Evolutionary conservation across 1,139 yeast genomes (phyloP), one percentile per base, ranked within the genome.

Genomic region (Chernovozyma sophiae-reginae): DNA sequence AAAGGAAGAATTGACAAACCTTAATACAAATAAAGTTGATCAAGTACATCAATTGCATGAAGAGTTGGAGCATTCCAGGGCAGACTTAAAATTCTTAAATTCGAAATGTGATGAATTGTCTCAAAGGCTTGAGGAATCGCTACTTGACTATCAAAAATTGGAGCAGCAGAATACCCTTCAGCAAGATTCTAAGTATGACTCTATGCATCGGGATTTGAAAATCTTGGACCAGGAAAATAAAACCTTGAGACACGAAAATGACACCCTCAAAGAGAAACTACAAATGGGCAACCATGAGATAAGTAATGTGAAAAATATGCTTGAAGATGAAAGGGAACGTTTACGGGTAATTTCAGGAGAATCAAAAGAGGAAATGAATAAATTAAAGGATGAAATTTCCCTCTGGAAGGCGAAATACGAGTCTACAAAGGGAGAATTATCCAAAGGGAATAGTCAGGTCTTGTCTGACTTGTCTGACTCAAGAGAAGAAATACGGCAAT

Each of bases 181-280:
- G 10, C 25, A 39, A 45, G 25, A 36, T 38, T 17, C 42, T 53
- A 6, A 41, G 37, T 30, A 44, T 5, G 49, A 51, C 14, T 44
- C 37, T n/a, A 39, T 47, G 37, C 41, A 44, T 11, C 30, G 36
- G 5, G 49, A 50, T 18, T 34, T 46, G 11, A 45, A 43, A 16
- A 34, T 30, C 20, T 28, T 43, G 22, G 35, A 38, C 15, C 27
- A 29, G 4, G 42, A 38, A 31, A 25, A 35, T 19, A 32, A 33
- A 6, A 12, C 24, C n/a, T 30, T 34, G 20, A 32, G 22, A 20
- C 15, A 15, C n/a, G 31, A 31, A 15, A 30, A 14, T 19, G 13
- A 15, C 6, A 5, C 11, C 27, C 24, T 33, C 12, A 14, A 33
- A 15, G 31, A 33, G 6, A 23, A 33, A 26, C 17, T 33, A 8